A percentile compares a stretch with the other conserved stretches of the same genome.
Evolutionary conservation across 441 rosid genomes (phyloP).

Genomic region (Pelargonium cotyledonis): DNA sequence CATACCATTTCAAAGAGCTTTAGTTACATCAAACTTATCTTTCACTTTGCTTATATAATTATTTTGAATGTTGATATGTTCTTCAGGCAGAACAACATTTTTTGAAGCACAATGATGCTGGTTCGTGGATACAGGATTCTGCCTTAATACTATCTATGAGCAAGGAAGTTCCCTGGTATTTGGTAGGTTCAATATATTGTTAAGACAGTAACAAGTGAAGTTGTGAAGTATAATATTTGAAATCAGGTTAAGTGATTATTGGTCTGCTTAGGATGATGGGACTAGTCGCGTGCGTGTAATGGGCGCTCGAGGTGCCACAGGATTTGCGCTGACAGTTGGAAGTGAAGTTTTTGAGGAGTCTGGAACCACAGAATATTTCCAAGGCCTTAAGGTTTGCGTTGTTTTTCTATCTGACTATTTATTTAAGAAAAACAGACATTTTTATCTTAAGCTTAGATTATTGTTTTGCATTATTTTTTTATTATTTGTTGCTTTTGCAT

Average conservation of each 20-base stretch:
- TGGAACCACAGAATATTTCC: conserved; percentile 83
- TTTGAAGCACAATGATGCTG: conserved; percentile 88
- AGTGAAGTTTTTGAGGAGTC: conserved; percentile 96
- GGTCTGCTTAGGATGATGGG: conserved; percentile 65
- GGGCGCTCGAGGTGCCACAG: conserved; percentile 86
- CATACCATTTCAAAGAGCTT: conserved; percentile 5
- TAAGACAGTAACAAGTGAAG: not conserved
- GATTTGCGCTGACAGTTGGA: conserved; percentile 75
- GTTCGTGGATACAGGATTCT: conserved; percentile 97
- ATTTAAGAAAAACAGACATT: not conserved
- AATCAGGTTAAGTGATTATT: conserved; percentile 7
- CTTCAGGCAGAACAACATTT: conserved; percentile 85
- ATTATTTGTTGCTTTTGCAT: conserved; percentile 15
- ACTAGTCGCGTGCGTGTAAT: conserved; percentile 60
- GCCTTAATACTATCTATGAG: conserved; percentile 85
- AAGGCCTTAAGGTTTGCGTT: conserved; percentile 80
- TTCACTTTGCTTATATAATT: conserved; percentile 7
- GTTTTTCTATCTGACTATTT: conserved; percentile 12
- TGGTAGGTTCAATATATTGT: conserved; percentile 35
- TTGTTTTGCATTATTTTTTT: too few species aligned
- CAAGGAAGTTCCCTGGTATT: conserved; percentile 93
- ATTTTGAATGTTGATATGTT: conserved; percentile 12
- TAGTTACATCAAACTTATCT: not conserved
- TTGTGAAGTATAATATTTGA: not conserved
- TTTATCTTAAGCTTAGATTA: conserved; percentile 16